Base-by-base conservation (phyloP, 257 asterid species). In the Forsythia viridissima region DNA sequence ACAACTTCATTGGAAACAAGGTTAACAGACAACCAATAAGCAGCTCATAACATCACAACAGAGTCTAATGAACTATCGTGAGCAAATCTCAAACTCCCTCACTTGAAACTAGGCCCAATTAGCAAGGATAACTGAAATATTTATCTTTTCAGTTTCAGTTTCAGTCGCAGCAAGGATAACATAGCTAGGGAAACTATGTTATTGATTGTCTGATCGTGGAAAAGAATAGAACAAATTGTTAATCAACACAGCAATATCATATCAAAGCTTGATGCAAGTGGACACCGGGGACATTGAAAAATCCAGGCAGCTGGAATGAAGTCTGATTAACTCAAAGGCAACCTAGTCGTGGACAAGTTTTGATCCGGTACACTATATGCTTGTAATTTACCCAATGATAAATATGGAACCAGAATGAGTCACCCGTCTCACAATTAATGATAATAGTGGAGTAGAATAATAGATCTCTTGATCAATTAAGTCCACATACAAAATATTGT, bases 401-500 rank as follows among this genome's bases (percentile, higher is more conserved):
- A 73, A 34, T 61, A 72, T 18, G 16, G 43, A 44, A 71, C 71
- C 24, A 74, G 20, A 34, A n/a, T 74, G 66, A 11, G 13, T 57
- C 15, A 70, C 66, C 52, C 55, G 21, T n/a, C 20, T 52, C 34
- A 21, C 37, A 71, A 48, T 21, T 38, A 57, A 70, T 21, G 69
- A 21, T 24, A 30, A 59, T 0, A 21, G 13, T 21, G 68, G 68
- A 59, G 68, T n/a, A 2, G 39, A 20, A 63, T 6, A 24, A 63
- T 18, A 8, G 69, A 38, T 63, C 24, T 8, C 38, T 63, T 63
- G 21, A 8, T 66, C 68, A 71, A 41, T 40, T 38, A 16, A 20
- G 44, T 16, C 75, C 77, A 42, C 30, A 70, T 70, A 73, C 12
- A 71, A 65, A 70, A 70, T 66, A 6, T 39, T 11, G 39, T 70